phyloP scores from a whole-genome alignment of 1,284 basidiomycete genomes.

The Moniliophthora roreri region DNA sequence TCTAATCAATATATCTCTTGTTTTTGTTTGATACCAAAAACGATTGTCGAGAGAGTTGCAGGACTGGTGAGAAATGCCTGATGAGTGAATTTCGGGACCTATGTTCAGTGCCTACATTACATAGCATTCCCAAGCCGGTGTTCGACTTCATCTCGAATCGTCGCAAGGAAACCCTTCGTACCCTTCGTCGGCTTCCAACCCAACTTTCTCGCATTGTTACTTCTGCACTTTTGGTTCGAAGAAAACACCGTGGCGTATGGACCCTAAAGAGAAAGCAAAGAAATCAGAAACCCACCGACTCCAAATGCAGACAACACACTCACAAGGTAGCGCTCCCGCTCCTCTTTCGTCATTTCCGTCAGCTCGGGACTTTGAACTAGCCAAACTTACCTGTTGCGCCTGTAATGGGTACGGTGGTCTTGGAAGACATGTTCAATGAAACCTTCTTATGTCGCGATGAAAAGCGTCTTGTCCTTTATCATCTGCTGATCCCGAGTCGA shows the following conservation, averaged over 20 bases:
- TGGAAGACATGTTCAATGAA: background rate
- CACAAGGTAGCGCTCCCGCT: background rate
- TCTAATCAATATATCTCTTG: too few relatives aligned
- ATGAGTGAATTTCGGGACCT: too few relatives aligned
- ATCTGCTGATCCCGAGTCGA: too few relatives aligned
- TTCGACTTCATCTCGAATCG: background rate
- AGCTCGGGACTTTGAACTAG: background rate
- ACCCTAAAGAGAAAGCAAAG: background rate
- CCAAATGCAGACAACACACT: background rate
- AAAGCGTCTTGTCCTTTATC: too few relatives aligned
- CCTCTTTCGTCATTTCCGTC: background rate
- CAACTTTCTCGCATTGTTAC: background rate
- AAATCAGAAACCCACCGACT: background rate
- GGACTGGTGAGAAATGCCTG: too few relatives aligned
- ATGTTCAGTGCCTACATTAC: too few relatives aligned
- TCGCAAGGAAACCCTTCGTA: background rate
- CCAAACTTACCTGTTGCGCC: background rate
- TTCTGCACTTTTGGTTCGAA: background rate
- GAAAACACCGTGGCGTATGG: background rate
- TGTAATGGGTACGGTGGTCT: background rate
- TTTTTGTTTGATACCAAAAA: too few relatives aligned
- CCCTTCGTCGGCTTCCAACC: background rate
- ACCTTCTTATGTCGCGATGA: too few relatives aligned
- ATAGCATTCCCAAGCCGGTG: too few relatives aligned
- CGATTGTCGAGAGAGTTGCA: too few relatives aligned